phyloP scores from a whole-genome alignment of 306 rosid genomes.

The Gastrolobium villosum region DNA sequence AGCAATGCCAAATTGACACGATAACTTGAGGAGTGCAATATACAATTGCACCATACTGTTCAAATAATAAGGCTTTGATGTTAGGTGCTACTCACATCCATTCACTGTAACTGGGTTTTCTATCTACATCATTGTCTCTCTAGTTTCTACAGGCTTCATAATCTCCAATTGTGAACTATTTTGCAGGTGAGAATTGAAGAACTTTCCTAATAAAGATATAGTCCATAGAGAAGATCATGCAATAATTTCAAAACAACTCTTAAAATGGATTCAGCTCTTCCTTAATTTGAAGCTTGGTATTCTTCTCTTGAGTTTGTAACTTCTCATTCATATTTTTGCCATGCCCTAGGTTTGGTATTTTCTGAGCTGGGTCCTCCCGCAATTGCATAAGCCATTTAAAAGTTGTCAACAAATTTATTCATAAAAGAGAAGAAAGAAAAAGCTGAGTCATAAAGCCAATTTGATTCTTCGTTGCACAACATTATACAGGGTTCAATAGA shows the following conservation, averaged over 20 bases:
- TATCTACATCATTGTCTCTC: neutral
- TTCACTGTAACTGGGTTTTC: neutral
- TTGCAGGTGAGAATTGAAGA: neutral
- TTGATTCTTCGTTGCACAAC: constrained; percentile 1
- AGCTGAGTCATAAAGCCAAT: neutral
- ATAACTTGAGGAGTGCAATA: neutral
- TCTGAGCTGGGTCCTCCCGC: neutral
- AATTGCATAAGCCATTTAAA: constrained; percentile 18
- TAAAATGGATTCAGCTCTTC: constrained; percentile 9
- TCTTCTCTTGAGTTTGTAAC: neutral
- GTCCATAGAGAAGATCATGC: neutral
- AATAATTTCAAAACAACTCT: constrained; percentile 2
- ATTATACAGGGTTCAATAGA: constrained; percentile 20
- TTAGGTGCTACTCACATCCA: neutral
- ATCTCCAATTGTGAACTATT: neutral
- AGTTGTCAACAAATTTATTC: constrained; percentile 30
- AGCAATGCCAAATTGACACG: neutral
- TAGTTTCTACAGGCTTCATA: neutral
- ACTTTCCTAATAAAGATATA: neutral
- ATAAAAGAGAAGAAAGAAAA: constrained; percentile 24
- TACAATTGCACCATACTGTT: neutral
- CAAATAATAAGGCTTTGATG: neutral
- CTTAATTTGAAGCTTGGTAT: neutral
- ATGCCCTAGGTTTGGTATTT: constrained; percentile 4
- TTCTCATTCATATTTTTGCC: neutral